Conservation (phyloP, 129 eudicot genomes). For the Flaveria brownii region DNA sequence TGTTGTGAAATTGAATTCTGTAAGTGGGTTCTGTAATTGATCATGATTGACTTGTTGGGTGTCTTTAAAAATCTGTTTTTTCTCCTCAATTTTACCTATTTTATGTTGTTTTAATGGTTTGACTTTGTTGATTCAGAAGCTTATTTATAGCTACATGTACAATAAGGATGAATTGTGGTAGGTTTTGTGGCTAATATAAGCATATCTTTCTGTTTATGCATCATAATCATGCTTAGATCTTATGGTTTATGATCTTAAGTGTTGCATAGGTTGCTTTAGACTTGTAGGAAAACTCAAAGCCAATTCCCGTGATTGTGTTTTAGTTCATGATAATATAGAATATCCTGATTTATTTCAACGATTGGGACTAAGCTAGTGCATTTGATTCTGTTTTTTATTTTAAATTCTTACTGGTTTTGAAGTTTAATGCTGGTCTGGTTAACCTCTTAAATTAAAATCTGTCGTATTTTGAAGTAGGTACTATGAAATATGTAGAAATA, state of each 20-base stretch:
- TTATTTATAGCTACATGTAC: not conserved
- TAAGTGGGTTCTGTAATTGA: constrained; percentile 18
- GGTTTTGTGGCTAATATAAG: constrained; percentile 8
- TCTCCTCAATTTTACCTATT: not conserved
- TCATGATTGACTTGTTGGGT: constrained; percentile 22
- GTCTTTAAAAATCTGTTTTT: constrained; percentile 14
- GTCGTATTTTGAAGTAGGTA: not conserved
- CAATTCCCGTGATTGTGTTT: not conserved
- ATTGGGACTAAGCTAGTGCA: not conserved
- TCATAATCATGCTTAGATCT: constrained; percentile 21
- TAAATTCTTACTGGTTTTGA: not conserved
- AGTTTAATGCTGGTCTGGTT: not conserved
- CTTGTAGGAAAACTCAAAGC: constrained; percentile 1
- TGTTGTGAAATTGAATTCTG: constrained; percentile 16
- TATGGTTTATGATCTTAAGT: constrained; percentile 14
- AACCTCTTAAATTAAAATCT: not conserved
- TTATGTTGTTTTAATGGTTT: not conserved
- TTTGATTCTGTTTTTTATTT: not conserved
- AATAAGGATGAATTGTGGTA: constrained; percentile 3
- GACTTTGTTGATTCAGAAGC: not conserved
- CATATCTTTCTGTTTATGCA: constrained; percentile 8
- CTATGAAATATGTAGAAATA: constrained; percentile 9
- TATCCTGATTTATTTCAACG: not conserved
- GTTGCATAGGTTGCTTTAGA: not conserved
- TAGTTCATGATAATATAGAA: not conserved